Conservation (phyloP, 2,329 filamentous ascomycete genomes). For the Aspergillus spinulosporus region DNA sequence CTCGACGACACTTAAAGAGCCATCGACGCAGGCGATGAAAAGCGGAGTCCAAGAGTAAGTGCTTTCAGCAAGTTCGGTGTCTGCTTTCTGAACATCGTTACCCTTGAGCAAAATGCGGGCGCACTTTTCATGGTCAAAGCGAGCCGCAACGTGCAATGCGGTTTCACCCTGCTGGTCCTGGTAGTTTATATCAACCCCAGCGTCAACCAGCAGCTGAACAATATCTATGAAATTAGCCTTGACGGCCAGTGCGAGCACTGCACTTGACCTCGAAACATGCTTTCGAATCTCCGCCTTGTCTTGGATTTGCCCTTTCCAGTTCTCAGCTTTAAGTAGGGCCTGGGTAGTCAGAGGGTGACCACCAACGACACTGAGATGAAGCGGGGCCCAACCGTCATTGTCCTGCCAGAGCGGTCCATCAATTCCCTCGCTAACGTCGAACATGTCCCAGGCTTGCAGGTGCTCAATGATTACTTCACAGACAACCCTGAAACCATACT, state of each 20-base stretch:
- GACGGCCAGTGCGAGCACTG: conserved; percentile 82
- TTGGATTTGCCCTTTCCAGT: conserved; percentile 66
- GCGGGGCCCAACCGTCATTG: conserved; percentile 81
- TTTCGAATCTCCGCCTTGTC: conserved; percentile 66
- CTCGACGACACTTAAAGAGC: conserved; percentile 71
- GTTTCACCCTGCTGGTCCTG: conserved; percentile 88
- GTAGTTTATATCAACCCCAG: conserved; percentile 90
- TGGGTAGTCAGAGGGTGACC: conserved; percentile 86
- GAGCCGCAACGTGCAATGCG: conserved; percentile 85
- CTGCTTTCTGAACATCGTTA: conserved; percentile 66
- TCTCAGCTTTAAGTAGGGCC: conserved; percentile 75
- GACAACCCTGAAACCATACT: conserved; percentile 90
- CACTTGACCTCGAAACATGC: conserved; percentile 76
- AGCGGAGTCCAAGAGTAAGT: conserved; percentile 94
- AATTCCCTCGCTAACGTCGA: conserved; percentile 80
- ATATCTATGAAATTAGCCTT: conserved; percentile 84
- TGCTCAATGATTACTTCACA: conserved; percentile 83
- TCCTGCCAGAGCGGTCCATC: conserved; percentile 90
- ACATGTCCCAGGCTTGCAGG: conserved; percentile 87
- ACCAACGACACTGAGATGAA: conserved; percentile 89
- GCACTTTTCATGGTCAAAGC: conserved; percentile 81
- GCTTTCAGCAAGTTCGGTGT: conserved; percentile 76
- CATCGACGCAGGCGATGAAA: conserved; percentile 89
- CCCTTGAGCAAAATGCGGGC: conserved; percentile 73
- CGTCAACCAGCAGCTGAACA: conserved; percentile 82